These are phyloP conservation scores for Fusarium phyllophilum DNA, from an alignment of 2,329 filamentous ascomycete species.

Conservation along the genomic window DNA sequence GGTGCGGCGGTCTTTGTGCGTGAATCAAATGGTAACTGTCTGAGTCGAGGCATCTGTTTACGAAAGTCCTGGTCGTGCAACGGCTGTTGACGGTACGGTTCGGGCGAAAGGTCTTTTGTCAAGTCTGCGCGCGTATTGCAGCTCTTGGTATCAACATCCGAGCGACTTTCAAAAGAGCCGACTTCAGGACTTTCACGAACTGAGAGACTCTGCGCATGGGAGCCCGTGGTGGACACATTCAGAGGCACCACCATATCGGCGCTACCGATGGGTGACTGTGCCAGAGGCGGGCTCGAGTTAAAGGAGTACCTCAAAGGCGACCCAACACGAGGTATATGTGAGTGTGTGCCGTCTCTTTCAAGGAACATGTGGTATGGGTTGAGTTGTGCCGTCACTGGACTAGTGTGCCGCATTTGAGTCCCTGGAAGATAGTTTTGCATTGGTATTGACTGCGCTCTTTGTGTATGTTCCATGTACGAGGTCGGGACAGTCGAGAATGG, in stretches of 20 bases:
- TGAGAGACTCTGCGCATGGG: neutral
- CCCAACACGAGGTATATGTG: constrained; percentile 40
- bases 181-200: neutral
- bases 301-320: constrained; percentile 44
- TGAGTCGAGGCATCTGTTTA: constrained; percentile 46
- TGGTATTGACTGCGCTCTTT: constrained; percentile 25
- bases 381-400: constrained; percentile 12
- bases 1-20: neutral
- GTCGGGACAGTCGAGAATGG: neutral
- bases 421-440: neutral
- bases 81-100: neutral
- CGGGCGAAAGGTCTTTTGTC: neutral
- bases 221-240: neutral
- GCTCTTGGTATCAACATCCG: neutral
- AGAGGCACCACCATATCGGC: neutral
- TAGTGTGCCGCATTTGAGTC: neutral
- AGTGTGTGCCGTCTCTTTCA: constrained; percentile 8
- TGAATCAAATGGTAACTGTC: constrained; percentile 45
- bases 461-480: neutral
- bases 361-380: constrained; percentile 42
- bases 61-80: constrained; percentile 35
- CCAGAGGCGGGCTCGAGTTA: neutral
- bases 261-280: neutral
- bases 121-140: neutral
- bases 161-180: neutral